A percentile compares a stretch with the other conserved stretches of the same genome.
These are phyloP conservation scores for Schoenoplectus tabernaemontani DNA, from an alignment of 202 grass and related monocot genomes.

Conservation along the genomic window DNA sequence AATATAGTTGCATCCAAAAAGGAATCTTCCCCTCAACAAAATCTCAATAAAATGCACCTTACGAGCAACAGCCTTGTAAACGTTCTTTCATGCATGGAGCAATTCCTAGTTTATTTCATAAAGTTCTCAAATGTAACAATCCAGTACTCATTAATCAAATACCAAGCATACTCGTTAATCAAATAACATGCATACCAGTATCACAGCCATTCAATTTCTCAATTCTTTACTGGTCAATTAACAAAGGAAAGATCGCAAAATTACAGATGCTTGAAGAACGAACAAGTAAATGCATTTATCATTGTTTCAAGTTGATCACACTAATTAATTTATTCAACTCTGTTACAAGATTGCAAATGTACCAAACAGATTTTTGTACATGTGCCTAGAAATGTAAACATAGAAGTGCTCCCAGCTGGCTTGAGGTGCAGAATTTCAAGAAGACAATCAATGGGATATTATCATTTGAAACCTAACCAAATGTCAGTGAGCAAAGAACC, in stretches of 20 bases:
- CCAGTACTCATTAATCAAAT: neutral
- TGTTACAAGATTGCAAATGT: neutral
- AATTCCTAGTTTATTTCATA: neutral
- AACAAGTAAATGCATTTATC: neutral
- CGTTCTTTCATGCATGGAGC: neutral
- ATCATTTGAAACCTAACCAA: neutral
- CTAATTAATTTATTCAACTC: neutral
- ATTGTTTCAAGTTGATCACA: no score
- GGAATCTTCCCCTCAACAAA: neutral
- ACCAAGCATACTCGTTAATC: neutral
- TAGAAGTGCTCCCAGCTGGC: neutral
- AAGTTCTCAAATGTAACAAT: neutral
- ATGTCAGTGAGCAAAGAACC: neutral
- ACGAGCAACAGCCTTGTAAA: neutral
- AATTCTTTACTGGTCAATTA: neutral
- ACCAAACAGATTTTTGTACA: neutral
- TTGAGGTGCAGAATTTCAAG: neutral
- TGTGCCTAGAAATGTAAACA: neutral
- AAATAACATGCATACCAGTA: neutral
- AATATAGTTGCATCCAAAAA: neutral
- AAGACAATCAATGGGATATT: neutral
- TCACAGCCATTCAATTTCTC: neutral
- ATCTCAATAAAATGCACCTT: neutral
- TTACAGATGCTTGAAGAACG: neutral
- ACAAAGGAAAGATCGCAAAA: neutral